These are phyloP conservation scores for Diphasiastrum complanatum DNA, from an alignment of 83 land plant species.

Conservation along the genomic window DNA sequence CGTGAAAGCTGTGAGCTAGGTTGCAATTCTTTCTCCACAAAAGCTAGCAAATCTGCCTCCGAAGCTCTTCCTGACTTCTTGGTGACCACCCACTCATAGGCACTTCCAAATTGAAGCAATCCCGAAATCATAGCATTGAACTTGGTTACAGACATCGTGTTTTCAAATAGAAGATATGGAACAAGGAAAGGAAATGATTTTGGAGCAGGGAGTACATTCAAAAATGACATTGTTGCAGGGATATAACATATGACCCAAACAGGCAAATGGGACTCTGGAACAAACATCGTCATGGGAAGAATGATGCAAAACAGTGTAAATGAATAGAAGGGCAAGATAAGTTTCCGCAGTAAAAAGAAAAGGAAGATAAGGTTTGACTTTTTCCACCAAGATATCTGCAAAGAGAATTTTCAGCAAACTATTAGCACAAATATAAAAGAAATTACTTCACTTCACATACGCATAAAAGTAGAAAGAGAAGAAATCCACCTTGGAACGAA, in stretches of 20 bases:
- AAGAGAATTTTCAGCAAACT: neutral
- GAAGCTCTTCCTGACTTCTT: conserved; percentile 1
- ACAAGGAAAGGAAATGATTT: too few species aligned
- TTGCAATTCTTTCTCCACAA: too few species aligned
- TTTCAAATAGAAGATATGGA: conserved; percentile 3
- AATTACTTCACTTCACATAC: neutral
- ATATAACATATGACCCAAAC: conserved; percentile 13
- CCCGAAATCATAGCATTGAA: conserved; percentile 1
- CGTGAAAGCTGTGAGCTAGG: too few species aligned
- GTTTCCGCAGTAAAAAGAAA: conserved; percentile 4
- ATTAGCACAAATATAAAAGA: neutral
- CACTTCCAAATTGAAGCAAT: too few species aligned
- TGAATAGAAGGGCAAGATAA: conserved; percentile 12
- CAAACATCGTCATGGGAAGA: conserved; percentile 11
- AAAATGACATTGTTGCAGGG: conserved; percentile 8
- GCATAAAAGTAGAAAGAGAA: neutral
- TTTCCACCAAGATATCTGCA: conserved; percentile 16
- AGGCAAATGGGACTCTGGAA: conserved; percentile 13
- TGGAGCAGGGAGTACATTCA: conserved; percentile 3
- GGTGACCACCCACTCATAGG: conserved; percentile 8
- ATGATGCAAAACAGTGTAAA: too few species aligned
- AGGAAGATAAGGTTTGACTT: conserved; percentile 13
- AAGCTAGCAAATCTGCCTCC: neutral
- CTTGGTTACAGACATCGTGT: conserved; percentile 6
- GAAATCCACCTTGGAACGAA: conserved; percentile 10